phyloP scores from a whole-genome alignment of 306 rosid genomes.

The Vicia faba region DNA sequence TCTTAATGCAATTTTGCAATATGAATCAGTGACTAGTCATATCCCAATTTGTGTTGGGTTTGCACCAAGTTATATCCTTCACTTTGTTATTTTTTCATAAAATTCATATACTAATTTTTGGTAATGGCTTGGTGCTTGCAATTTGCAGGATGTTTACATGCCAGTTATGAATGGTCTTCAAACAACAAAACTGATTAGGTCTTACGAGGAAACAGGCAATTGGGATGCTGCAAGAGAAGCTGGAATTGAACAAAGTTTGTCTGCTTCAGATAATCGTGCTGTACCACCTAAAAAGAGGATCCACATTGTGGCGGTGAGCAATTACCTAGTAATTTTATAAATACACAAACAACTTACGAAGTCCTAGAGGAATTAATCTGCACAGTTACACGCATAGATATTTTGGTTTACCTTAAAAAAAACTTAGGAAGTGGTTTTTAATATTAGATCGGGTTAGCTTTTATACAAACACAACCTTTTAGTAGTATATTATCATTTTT shows the following conservation, averaged over 20 bases:
- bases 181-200: slow-evolving; percentile 85
- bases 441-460: neutral
- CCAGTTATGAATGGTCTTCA: slow-evolving; percentile 94
- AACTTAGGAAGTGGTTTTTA: slow-evolving; percentile 4
- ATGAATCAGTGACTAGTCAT: neutral
- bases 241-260: slow-evolving; percentile 55
- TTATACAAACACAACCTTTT: slow-evolving; percentile 15
- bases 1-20: neutral
- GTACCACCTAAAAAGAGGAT: slow-evolving; percentile 45
- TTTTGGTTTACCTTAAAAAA: neutral
- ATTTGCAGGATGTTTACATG: slow-evolving; percentile 85
- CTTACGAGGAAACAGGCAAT: slow-evolving; percentile 81
- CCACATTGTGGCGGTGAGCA: slow-evolving; percentile 80
- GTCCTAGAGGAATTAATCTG: neutral
- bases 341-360: neutral
- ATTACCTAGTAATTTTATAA: neutral
- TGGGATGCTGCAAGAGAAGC: slow-evolving; percentile 81
- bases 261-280: slow-evolving; percentile 37
- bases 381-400: neutral
- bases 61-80: neutral
- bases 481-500: slow-evolving; percentile 6
- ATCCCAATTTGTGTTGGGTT: neutral
- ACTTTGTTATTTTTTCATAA: slow-evolving; percentile 7
- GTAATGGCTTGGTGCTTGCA: neutral
- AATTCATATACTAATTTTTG: neutral